Evolutionary conservation across 257 asterid species (phyloP), one percentile per base, ranked within the genome.

Genomic region (Petrea volubilis): DNA sequence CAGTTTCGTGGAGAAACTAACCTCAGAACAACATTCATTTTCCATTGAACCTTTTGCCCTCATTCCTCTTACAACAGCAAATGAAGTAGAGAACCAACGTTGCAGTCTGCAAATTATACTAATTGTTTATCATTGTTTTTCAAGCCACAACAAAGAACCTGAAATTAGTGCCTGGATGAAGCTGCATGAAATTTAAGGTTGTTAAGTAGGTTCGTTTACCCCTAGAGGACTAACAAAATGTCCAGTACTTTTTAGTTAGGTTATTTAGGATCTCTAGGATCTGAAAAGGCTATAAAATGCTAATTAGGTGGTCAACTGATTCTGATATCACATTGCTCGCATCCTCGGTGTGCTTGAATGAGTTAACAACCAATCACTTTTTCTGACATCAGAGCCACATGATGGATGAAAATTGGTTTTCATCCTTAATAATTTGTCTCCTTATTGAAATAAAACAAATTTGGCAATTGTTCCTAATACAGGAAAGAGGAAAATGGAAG

Each of bases 401-500:
- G 28, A 59, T 66, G 38, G 33, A 56, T 31, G 57, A 3, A 34
- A 21, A 43, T 29, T 25, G 11, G 23, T 55, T 59, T 62, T 68
- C 40, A 66, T 61, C 36, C 59, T 41, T 60, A 34, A 5, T 56
- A 23, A 28, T 20, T 27, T 36, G 56, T 36, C 43, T 64, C 56
- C 60, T 33, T 73, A 51, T 41, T 74, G 57, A 68, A 68, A 56
- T 60, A 70, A 63, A 56, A n/a, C 43, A 62, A 56, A 43, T 25
- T 34, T 72, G 77, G 57, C 31, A 14, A 72, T 65, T 80, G 55
- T 31, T 38, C 71, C 56, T 64, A 43, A 63, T 61, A 78, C 90
- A 95, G 99, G 85, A 89, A 88, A 90, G 99, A 74, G 99, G 98
- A 63, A 90, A 79, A 74, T 57, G 49, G 68, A 90, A 92, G 86